phyloP scores from a whole-genome alignment of 2,329 filamentous ascomycete genomes.

The Diplodia scrobiculata region DNA sequence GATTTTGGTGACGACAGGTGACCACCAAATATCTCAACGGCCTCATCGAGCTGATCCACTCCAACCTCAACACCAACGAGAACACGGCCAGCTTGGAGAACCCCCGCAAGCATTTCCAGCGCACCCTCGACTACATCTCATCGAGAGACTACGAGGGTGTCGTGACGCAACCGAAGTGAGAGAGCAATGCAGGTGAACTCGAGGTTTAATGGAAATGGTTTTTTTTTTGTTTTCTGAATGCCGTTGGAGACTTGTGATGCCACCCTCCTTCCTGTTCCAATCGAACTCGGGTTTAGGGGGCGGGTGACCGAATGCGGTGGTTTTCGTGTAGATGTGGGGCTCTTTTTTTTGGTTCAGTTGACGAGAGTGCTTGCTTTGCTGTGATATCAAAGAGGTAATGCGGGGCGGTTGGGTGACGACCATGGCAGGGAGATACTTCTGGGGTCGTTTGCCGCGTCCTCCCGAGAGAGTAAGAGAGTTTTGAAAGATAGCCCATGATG shows the following conservation, averaged over 20 bases:
- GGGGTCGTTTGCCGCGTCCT: background rate
- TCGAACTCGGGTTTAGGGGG: background rate
- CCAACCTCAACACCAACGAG: constrained; percentile 84
- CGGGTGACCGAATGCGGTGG: background rate
- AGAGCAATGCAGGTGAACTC: background rate
- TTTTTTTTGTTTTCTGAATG: background rate
- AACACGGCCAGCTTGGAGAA: constrained; percentile 82
- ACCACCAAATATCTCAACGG: constrained; percentile 98
- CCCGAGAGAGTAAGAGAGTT: background rate
- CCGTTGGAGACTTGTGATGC: background rate
- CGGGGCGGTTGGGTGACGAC: background rate
- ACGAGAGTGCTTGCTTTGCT: background rate
- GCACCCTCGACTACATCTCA: constrained; percentile 90
- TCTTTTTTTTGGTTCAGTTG: background rate
- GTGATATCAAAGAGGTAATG: background rate
- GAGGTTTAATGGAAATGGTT: background rate
- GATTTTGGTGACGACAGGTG: constrained; percentile 52
- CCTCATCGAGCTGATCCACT: constrained; percentile 96
- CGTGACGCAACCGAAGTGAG: constrained; percentile 64
- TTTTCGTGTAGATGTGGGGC: background rate
- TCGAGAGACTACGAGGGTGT: constrained; percentile 92
- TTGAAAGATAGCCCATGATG: background rate
- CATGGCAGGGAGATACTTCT: background rate
- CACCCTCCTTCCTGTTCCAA: background rate
- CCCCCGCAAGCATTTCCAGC: constrained; percentile 89